Evolutionary conservation across 495 filamentous ascomycete genomes (phyloP).

Genomic region (Chaetomium tenue): DNA sequence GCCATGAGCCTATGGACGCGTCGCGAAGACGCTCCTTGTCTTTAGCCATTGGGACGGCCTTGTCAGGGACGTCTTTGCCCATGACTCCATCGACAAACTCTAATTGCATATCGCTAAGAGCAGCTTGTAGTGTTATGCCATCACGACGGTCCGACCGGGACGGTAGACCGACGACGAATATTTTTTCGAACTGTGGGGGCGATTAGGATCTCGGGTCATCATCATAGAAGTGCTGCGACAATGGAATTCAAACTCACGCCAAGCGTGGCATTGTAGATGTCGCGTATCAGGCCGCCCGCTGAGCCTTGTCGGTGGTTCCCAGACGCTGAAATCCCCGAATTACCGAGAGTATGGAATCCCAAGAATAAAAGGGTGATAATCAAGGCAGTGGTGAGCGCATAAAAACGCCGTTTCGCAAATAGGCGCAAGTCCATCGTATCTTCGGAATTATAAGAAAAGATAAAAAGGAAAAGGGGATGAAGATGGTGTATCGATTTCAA

Average conservation of each 20-base stretch:
- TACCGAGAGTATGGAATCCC: not conserved
- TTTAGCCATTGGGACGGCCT: constrained; percentile 36
- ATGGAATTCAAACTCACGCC: constrained; percentile 8
- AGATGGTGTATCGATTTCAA: not conserved
- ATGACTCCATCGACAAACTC: constrained; percentile 8
- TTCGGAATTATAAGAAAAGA: not conserved
- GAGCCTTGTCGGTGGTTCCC: not conserved
- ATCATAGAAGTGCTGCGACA: too few species aligned
- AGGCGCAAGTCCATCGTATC: constrained; percentile 1
- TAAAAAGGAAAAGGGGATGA: not conserved
- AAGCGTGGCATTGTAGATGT: constrained; percentile 7
- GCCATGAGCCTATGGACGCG: constrained; percentile 28
- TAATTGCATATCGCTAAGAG: constrained; percentile 2
- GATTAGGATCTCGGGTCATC: not conserved
- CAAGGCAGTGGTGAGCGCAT: not conserved
- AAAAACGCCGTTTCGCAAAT: not conserved
- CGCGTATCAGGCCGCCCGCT: not conserved
- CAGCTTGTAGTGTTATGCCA: constrained; percentile 3
- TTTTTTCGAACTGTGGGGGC: constrained; percentile 1
- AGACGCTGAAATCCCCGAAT: not conserved
- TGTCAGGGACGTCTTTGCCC: constrained; percentile 27
- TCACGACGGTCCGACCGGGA: constrained; percentile 12
- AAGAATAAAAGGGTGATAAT: constrained; percentile 1
- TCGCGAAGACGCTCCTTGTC: constrained; percentile 20
- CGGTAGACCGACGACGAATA: constrained; percentile 5